A percentile compares a stretch with the other conserved stretches of the same genome.
Evolutionary conservation across 2,329 filamentous ascomycete species (phyloP).

Genomic region (Lachnellula cervina): DNA sequence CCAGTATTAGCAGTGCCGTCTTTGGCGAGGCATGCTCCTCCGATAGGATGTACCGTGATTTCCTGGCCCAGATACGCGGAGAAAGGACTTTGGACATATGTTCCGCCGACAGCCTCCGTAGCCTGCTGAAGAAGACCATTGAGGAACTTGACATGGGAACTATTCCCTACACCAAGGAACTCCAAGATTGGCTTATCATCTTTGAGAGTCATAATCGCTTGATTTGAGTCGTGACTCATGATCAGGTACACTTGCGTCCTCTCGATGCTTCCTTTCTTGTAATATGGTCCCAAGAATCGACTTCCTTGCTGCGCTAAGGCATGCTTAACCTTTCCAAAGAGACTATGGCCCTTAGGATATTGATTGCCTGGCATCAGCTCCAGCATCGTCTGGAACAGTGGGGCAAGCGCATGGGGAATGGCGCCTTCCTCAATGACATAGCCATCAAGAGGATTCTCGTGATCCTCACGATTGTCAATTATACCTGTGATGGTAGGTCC

Average conservation of each 20-base stretch:
- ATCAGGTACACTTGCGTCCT: slow-evolving; percentile 60
- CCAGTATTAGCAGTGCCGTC: slow-evolving; percentile 54
- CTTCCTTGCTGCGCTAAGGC: slow-evolving; percentile 46
- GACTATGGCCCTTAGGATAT: slow-evolving; percentile 34
- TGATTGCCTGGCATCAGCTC: slow-evolving; percentile 48
- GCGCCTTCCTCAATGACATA: slow-evolving; percentile 62
- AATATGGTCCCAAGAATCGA: slow-evolving; percentile 55
- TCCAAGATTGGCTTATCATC: slow-evolving; percentile 56
- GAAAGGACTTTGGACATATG: slow-evolving; percentile 54
- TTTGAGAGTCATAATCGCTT: slow-evolving; percentile 54
- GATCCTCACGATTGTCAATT: slow-evolving; percentile 52
- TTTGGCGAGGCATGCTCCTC: slow-evolving; percentile 57
- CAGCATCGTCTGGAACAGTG: slow-evolving; percentile 52
- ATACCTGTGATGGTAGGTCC: slow-evolving; percentile 60
- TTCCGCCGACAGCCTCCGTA: slow-evolving; percentile 55
- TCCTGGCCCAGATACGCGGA: slow-evolving; percentile 50
- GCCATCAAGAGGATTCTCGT: slow-evolving; percentile 52
- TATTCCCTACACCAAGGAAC: slow-evolving; percentile 54
- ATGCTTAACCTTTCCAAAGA: slow-evolving; percentile 41
- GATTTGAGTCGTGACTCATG: slow-evolving; percentile 39
- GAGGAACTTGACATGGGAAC: slow-evolving; percentile 49
- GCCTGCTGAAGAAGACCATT: slow-evolving; percentile 49
- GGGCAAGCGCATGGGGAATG: slow-evolving; percentile 52
- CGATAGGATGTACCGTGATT: slow-evolving; percentile 63
- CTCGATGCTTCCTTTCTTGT: slow-evolving; percentile 49